These are phyloP conservation scores for Bipolaris cookei DNA, from an alignment of 2,329 filamentous ascomycete species.

Conservation along the genomic window DNA sequence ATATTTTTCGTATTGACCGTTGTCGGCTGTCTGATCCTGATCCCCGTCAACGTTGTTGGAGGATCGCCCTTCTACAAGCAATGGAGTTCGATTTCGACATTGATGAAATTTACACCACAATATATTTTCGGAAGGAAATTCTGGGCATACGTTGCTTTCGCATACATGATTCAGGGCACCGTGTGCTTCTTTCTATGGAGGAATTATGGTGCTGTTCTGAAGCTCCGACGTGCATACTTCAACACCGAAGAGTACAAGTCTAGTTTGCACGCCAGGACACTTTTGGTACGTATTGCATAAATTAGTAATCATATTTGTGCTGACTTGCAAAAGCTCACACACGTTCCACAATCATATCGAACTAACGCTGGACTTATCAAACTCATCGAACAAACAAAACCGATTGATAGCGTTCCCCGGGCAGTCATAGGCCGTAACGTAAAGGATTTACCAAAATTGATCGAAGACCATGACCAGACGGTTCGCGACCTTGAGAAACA, in stretches of 20 bases:
- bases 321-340: constrained; percentile 66
- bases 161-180: constrained; percentile 72
- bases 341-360: constrained; percentile 75
- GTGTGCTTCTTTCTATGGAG: constrained; percentile 84
- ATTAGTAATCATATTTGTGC: neutral
- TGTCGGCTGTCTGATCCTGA: constrained; percentile 75
- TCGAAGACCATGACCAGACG: constrained; percentile 78
- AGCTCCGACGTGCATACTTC: constrained; percentile 78
- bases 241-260: constrained; percentile 84
- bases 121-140: constrained; percentile 58
- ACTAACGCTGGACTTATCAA: constrained; percentile 89
- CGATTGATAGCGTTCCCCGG: constrained; percentile 75
- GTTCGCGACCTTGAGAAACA: constrained; percentile 83
- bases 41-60: constrained; percentile 73
- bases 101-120: constrained; percentile 64
- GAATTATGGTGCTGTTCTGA: constrained; percentile 78
- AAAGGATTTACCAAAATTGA: constrained; percentile 82
- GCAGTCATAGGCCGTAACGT: constrained; percentile 89
- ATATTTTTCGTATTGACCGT: constrained; percentile 79
- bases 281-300: constrained; percentile 54
- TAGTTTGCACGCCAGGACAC: constrained; percentile 75
- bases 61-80: constrained; percentile 44
- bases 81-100: constrained; percentile 33
- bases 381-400: constrained; percentile 78
- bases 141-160: constrained; percentile 65